phyloP scores from a whole-genome alignment of 2,329 filamentous ascomycete species.

The Triangularia setosa region DNA sequence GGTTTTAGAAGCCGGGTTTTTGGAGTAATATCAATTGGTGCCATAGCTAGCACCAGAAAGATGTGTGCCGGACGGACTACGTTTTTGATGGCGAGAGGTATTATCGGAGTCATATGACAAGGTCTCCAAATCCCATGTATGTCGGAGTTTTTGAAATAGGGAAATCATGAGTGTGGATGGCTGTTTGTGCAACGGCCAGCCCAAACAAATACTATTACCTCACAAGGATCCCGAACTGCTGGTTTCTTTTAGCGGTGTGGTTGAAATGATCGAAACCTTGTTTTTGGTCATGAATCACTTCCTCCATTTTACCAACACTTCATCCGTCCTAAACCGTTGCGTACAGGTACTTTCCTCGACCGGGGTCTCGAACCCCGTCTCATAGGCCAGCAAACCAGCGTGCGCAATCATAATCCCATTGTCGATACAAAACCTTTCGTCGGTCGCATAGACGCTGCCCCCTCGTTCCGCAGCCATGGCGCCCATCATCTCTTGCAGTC shows the following conservation, averaged over 20 bases:
- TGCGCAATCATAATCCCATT: constrained; percentile 99
- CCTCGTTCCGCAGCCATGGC: constrained; percentile 86
- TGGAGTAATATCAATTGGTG: background rate
- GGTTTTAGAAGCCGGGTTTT: background rate
- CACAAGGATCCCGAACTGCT: background rate
- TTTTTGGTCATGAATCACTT: constrained; percentile 39
- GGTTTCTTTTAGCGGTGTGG: background rate
- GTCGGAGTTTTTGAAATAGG: background rate
- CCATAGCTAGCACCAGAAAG: background rate
- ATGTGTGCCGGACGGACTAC: background rate
- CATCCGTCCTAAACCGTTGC: constrained; percentile 77
- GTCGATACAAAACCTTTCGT: constrained; percentile 97
- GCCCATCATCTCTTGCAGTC: constrained; percentile 97
- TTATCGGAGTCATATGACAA: background rate
- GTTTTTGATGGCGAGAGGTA: background rate
- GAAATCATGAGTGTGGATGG: background rate
- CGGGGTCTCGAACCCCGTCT: constrained; percentile 72
- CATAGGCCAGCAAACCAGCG: constrained; percentile 80
- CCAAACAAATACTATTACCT: constrained; percentile 14
- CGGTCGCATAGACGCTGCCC: constrained; percentile 88
- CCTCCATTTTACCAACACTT: constrained; percentile 76
- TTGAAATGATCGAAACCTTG: background rate
- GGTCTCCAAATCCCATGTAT: background rate
- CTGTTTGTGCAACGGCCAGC: constrained; percentile 6
- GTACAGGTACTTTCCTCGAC: constrained; percentile 82